Evolutionary conservation across 768 basidiomycete genomes (phyloP).

Genomic region (Suillus spraguei): DNA sequence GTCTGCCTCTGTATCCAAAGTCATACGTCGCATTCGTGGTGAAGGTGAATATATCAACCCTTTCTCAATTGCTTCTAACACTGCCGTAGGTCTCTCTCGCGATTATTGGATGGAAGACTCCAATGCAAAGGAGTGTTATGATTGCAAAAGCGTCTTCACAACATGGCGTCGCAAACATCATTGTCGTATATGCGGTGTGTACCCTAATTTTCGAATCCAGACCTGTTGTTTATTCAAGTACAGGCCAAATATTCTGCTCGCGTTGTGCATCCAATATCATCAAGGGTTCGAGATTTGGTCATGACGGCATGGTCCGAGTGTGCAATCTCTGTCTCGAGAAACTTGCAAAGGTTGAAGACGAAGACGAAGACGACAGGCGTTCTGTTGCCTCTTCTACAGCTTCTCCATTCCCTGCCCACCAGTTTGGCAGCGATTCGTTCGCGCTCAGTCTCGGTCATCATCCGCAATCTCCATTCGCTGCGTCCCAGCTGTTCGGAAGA

Average conservation of each 20-base stretch:
- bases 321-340: conserved; percentile 97
- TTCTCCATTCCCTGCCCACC: conserved; percentile 77
- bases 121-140: conserved; percentile 93
- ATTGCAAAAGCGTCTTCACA: conserved; percentile 93
- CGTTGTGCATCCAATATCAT: conserved; percentile 97
- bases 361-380: conserved; percentile 87
- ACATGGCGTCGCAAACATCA: conserved; percentile 96
- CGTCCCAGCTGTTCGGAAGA: conserved; percentile 80
- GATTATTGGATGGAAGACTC: conserved; percentile 99
- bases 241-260: conserved; percentile 97
- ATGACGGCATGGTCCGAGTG: conserved; percentile 93
- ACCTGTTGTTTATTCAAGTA: conserved; percentile 10
- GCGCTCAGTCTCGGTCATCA: conserved; percentile 45
- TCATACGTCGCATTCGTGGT: conserved; percentile 86
- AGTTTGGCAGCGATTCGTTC: conserved; percentile 56
- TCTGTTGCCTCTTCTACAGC: conserved; percentile 75
- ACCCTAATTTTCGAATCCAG: background rate
- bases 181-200: conserved; percentile 91
- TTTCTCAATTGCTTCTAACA: conserved; percentile 14
- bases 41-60: conserved; percentile 57
- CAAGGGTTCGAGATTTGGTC: conserved; percentile 90
- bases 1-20: conserved; percentile 86
- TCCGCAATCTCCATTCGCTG: conserved; percentile 86
- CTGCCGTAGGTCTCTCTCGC: conserved; percentile 68
- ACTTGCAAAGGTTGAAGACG: conserved; percentile 83